Conservation (phyloP, 163 green algal genomes). For the Prototheca cutis region DNA sequence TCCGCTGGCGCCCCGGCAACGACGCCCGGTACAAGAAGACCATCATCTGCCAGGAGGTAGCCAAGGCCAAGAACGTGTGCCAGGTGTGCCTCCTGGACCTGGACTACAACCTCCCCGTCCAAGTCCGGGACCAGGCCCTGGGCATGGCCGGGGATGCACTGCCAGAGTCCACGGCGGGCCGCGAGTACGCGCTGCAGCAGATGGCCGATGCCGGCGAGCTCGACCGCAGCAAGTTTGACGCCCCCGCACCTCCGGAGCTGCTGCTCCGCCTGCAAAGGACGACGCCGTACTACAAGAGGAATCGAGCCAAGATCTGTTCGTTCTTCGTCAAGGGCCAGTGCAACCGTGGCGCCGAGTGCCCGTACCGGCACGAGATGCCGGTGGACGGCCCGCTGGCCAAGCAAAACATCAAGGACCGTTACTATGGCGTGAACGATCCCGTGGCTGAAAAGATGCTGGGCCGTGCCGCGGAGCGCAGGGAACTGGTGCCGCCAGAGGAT, state of each 20-base stretch:
- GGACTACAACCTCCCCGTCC: constrained; percentile 88
- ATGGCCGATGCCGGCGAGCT: constrained; percentile 35
- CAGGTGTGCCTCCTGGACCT: constrained; percentile 98
- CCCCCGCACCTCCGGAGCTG: constrained; percentile 49
- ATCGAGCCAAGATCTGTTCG: constrained; percentile 84
- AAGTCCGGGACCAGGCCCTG: constrained; percentile 78
- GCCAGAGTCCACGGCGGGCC: constrained; percentile 78
- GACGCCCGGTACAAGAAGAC: constrained; percentile 98
- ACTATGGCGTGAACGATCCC: constrained; percentile 96
- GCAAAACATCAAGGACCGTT: constrained; percentile 64
- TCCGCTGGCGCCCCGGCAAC: constrained; percentile 87
- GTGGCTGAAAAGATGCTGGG: constrained; percentile 90
- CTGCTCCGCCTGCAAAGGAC: constrained; percentile 77
- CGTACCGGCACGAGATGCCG: constrained; percentile 86
- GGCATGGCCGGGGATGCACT: constrained; percentile 67
- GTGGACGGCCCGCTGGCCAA: constrained; percentile 41
- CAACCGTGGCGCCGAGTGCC: constrained; percentile 90
- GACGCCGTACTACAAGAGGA: constrained; percentile 93
- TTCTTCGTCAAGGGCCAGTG: constrained; percentile 90
- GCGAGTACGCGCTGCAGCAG: constrained; percentile 79
- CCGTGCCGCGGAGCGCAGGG: constrained; percentile 11
- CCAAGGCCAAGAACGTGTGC: constrained; percentile 98
- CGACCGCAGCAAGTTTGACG: constrained; percentile 11
- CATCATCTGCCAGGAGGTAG: constrained; percentile 97
- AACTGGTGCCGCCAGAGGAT: constrained; percentile 78